Evolutionary conservation across 768 basidiomycete genomes (phyloP), one percentile per base, ranked within the genome.

Genomic region (Chalciporus pseudorubinellus): DNA sequence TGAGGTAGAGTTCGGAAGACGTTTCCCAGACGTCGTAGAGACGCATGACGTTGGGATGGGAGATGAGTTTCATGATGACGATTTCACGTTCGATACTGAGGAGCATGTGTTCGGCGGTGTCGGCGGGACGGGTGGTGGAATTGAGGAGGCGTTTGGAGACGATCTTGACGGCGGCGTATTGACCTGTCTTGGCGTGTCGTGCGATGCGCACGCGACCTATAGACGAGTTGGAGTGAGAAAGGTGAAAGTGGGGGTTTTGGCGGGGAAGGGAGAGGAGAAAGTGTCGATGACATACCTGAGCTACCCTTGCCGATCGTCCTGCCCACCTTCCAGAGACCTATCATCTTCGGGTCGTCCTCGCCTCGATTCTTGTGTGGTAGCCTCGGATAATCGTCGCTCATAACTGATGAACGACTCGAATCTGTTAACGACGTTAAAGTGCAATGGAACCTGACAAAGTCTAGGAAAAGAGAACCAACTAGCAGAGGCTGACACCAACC

Each of bases 1-100:
- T 87, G 53, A 98, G 83, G 68, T 83, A 97, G 58, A 95, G 81
- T 52, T 95, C 85, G 28, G 82, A 80, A 4, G 87, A 87, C 0
- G 93, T 94, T 71, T 98, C 94, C 92, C 92, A 98, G 56, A 98
- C 94, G 65, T 98, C 95, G 73, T 93, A 95, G 24, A 98, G 81
- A 51, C 84, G 86, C 81, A 97, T 83, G 57, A 98, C 84, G 68
- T 95, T 94, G 2, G 94, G 94, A 65, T 98, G 93, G 56, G 95
- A 87, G 59, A 97, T 87, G 55, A 97, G 83, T 70, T 97, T 98
- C 94, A 98, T 95, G 63, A 97, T 86, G 53, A 95, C 92, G 46
- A 97, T 95, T 71, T 98, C 95, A 55, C 93, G 82, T 68, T 95
- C 90, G 54, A 97, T 84, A 43, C 86, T 83, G 52, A 90, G 81